Percentiles rank a stretch among this genome's conserved stretches.
These are phyloP conservation scores for Striga hermonthica DNA, from an alignment of 305 asterid species.

Conservation along the genomic window DNA sequence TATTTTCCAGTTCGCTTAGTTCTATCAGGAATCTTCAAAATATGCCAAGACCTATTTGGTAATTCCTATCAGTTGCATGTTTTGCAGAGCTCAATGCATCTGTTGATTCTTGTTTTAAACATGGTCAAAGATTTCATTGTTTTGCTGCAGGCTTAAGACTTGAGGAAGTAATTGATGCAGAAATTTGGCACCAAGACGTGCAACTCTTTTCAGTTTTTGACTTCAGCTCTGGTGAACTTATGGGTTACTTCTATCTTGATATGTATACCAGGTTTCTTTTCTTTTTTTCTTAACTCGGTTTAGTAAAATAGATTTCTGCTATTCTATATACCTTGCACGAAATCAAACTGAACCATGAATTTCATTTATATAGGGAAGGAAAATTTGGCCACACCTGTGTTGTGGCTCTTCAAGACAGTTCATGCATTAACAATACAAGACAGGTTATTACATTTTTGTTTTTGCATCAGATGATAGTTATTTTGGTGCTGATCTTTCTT, in stretches of 20 bases:
- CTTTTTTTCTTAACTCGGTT: slow-evolving; percentile 13
- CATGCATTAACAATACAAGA: slow-evolving; percentile 46
- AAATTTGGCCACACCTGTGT: slow-evolving; percentile 94
- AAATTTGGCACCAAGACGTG: slow-evolving; percentile 84
- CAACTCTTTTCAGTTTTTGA: slow-evolving; percentile 81
- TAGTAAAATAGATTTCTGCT: slow-evolving; percentile 19
- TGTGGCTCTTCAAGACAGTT: slow-evolving; percentile 84
- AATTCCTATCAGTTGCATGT: slow-evolving; percentile 28
- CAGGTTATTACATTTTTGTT: slow-evolving; percentile 54
- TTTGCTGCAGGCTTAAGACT: slow-evolving; percentile 67
- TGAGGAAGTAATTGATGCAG: slow-evolving; percentile 67
- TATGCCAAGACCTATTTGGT: slow-evolving; percentile 95
- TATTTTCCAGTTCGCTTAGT: slow-evolving; percentile 79
- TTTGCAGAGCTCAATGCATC: slow-evolving; percentile 21
- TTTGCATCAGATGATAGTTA: neutral
- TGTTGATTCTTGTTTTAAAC: slow-evolving; percentile 27
- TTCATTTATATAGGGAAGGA: slow-evolving; percentile 62
- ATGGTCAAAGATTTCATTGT: slow-evolving; percentile 25
- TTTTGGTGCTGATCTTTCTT: neutral
- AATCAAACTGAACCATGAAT: slow-evolving; percentile 26
- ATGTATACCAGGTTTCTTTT: slow-evolving; percentile 64
- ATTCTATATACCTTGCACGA: slow-evolving; percentile 19
- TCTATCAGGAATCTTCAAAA: slow-evolving; percentile 86
- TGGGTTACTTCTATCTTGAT: slow-evolving; percentile 91
- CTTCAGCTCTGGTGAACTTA: slow-evolving; percentile 64